Evolutionary conservation across 495 filamentous ascomycete species (phyloP).

Genomic region (Chlorociboria aeruginascens): DNA sequence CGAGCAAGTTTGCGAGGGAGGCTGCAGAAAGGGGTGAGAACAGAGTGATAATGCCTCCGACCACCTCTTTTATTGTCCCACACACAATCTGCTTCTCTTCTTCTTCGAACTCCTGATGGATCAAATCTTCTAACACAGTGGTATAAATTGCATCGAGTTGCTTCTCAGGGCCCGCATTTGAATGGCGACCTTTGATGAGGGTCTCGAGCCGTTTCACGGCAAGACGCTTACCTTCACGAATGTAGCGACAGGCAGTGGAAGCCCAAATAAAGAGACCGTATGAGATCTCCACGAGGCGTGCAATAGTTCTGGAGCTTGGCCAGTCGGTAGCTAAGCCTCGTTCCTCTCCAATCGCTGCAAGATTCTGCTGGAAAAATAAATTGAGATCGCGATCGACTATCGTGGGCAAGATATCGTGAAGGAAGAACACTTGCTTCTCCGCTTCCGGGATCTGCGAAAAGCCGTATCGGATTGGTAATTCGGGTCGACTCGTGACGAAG

Average conservation of each 20-base stretch:
- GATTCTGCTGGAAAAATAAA: conserved; percentile 2
- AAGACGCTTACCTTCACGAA: background rate
- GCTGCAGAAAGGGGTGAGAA: conserved; percentile 19
- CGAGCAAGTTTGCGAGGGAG: conserved; percentile 16
- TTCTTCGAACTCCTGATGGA: background rate
- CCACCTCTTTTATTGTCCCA: conserved; percentile 5
- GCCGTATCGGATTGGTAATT: conserved; percentile 14
- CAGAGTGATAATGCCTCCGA: conserved; percentile 22
- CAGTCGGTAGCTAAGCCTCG: background rate
- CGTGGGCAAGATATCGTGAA: background rate
- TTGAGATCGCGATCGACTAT: conserved; percentile 1
- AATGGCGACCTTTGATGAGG: background rate
- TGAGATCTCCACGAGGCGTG: background rate
- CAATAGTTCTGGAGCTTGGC: background rate
- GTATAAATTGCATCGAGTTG: conserved; percentile 2
- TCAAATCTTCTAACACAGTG: background rate
- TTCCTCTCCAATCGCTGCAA: conserved; percentile 2
- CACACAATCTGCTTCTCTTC: background rate
- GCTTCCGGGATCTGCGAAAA: conserved; percentile 3
- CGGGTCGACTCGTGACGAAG: conserved; percentile 23
- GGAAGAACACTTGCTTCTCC: background rate
- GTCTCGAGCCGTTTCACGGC: background rate
- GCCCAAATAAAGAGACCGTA: background rate
- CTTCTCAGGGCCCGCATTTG: background rate
- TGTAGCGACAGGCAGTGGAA: too few relatives aligned